Base-by-base conservation (phyloP, 1,139 yeast species). In the Suhomyces terraborum region DNA sequence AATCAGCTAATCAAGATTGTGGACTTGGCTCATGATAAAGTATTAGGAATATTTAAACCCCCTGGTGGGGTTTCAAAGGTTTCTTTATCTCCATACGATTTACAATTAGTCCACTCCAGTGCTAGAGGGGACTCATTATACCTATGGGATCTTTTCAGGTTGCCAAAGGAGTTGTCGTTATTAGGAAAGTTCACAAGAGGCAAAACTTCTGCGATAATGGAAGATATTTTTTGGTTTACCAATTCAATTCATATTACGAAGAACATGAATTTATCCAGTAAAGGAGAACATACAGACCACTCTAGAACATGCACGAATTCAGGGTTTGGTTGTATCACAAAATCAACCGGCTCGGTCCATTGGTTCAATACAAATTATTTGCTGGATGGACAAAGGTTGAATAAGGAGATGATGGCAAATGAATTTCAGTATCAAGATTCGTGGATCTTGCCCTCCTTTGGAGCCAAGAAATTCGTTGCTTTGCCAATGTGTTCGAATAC, bases 171-270 rank as follows among this genome's bases (percentile, higher is more conserved):
- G 47, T 69, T 83, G 3, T 66, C 78, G 0, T 61, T 83, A 18
- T 58, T 80, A 38, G 88, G 86, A 10, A 77, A 79, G 48, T 82
- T 80, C 51, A 64, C 63, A 8, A 66, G 89, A 29, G 91, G 91
- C 3, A 80, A 79, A 52, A 82, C 87, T 0, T 74, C 82, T 3
- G 81, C 86, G 0, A 58, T 68, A 2, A 72, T 82, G 12, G 64
- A 67, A 29, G 71, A 75, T 17, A 63, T 82, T 3, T 59, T 73
- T 27, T 84, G 91, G 89, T 73, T 73, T 36, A 62, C 66, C 21
- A 67, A 65, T 46, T 49, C 27, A 8, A 47, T 34, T 44, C 33
- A 24, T 36, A 41, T 8, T 34, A 30, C 16, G 37, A 41, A 3
- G 10, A 18, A n/a, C 9, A 30, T 7, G 21, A 27, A 16, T 3